Conservation (phyloP, 208 protist genomes). For the Strigomonas galati region DNA sequence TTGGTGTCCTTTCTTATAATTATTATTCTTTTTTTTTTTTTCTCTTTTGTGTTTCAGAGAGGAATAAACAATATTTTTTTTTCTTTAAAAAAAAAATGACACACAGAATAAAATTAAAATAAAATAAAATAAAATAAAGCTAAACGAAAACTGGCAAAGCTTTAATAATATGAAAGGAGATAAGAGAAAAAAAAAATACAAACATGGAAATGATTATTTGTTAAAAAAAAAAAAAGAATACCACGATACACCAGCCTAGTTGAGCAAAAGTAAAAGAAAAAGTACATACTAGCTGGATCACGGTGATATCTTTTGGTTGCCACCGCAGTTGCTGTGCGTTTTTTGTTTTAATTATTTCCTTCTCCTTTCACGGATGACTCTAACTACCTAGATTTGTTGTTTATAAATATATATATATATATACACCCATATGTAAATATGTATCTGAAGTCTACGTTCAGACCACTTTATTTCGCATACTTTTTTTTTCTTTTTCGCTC, state of each 20-base stretch:
- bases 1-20: background rate
- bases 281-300: background rate
- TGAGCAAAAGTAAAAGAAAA: background rate
- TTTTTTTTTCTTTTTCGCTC: slow-evolving; percentile 1
- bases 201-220: background rate
- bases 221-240: background rate
- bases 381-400: background rate
- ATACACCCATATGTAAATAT: background rate
- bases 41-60: slow-evolving; percentile 14
- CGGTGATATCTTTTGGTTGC: background rate
- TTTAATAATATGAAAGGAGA: background rate
- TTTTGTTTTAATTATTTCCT: too few relatives aligned
- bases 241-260: too few relatives aligned
- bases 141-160: background rate
- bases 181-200: background rate
- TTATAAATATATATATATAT: background rate
- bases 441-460: background rate
- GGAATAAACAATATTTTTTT: background rate
- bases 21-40: slow-evolving; percentile 10
- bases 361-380: slow-evolving; percentile 3
- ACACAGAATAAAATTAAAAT: too few relatives aligned
- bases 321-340: background rate
- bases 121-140: background rate
- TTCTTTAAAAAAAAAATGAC: too few relatives aligned
- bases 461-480: background rate